Base-by-base conservation (phyloP, 1,284 basidiomycete genomes). In the Ganoderma leucocontextum region DNA sequence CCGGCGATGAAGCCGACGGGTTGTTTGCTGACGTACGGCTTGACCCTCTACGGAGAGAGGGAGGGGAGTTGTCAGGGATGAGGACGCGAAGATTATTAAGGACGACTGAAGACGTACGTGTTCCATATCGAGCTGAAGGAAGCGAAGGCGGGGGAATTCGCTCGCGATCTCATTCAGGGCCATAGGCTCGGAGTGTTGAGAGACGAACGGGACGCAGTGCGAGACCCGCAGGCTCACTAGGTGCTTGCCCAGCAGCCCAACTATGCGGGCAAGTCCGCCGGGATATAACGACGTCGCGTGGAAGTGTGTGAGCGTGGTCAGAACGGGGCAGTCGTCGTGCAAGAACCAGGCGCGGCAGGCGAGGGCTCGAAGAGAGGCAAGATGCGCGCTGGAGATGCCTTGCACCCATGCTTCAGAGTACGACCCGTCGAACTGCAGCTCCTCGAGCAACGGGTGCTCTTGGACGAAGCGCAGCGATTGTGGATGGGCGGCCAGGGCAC, bases 121-220 rank as follows among this genome's bases (percentile, higher is more conserved):
- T 15, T 42, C 42, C 66, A 67, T 61, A 33, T 67, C 58, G 36
- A 67, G 41, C 15, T 67, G 62, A 2, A 67, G 39, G 52, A 64
- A 47, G 4, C 62, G 62, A 15, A 67, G 29, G 12, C 39, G 33
- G 1, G 66, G 66, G 29, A 67, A 64, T 7, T 17, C 17, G 19
- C 36, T n/a, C 2, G n/a, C 62, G 38, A 67, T 5, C 7, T 64
- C 66, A 6, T 52, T 49, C 3, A 61, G 19, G 10, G 49, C 47
- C 59, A 39, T 41, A 6, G 57, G 44, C 15, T 49, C 39, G 55
- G 13, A 33, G 9, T 15, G 29, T 5, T 19, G 33, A 22, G 12
- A 13, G n/a, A 47, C 13, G 29, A 55, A 35, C 13, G 29, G 25
- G 52, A 7, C 42, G 52, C 19, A 35, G 9, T 44, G 63, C 53